These are phyloP conservation scores for Grosmannia serpens DNA, from an alignment of 2,329 filamentous ascomycete genomes.

Conservation along the genomic window DNA sequence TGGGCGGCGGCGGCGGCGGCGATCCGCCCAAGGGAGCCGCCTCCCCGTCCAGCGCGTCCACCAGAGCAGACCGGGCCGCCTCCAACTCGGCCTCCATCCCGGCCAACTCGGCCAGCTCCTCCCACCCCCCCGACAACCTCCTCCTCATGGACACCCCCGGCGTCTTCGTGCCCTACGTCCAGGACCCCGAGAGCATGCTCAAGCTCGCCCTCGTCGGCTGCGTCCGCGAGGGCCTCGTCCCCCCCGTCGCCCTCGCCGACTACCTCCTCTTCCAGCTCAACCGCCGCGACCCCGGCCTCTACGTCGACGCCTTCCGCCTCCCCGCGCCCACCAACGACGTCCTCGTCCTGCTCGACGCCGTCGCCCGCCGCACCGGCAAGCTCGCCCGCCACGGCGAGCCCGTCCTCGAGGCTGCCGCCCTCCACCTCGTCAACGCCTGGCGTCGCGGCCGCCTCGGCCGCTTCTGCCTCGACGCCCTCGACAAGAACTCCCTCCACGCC, in stretches of 20 bases:
- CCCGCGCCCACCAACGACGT: constrained; percentile 73
- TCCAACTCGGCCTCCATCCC: no score
- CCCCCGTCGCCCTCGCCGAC: constrained; percentile 68
- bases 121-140: constrained; percentile 26
- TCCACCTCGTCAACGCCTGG: constrained; percentile 76
- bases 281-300: constrained; percentile 46
- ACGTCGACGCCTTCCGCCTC: constrained; percentile 37
- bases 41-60: no score
- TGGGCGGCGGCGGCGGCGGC: constrained; percentile 36
- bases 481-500: constrained; percentile 39
- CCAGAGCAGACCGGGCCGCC: no score
- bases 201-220: constrained; percentile 87
- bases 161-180: constrained; percentile 88
- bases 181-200: constrained; percentile 77
- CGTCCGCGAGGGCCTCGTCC: constrained; percentile 80
- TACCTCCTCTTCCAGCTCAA: constrained; percentile 86
- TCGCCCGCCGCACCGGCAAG: constrained; percentile 66
- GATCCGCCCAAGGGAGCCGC: neutral
- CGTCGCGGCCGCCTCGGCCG: constrained; percentile 62
- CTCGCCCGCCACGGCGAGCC: constrained; percentile 61
- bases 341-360: constrained; percentile 54
- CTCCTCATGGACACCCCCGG: constrained; percentile 89
- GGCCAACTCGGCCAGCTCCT: no score
- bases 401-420: constrained; percentile 60
- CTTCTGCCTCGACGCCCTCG: constrained; percentile 71